These are phyloP conservation scores for Acacia confusa DNA, from an alignment of 306 rosid species.

Conservation along the genomic window DNA sequence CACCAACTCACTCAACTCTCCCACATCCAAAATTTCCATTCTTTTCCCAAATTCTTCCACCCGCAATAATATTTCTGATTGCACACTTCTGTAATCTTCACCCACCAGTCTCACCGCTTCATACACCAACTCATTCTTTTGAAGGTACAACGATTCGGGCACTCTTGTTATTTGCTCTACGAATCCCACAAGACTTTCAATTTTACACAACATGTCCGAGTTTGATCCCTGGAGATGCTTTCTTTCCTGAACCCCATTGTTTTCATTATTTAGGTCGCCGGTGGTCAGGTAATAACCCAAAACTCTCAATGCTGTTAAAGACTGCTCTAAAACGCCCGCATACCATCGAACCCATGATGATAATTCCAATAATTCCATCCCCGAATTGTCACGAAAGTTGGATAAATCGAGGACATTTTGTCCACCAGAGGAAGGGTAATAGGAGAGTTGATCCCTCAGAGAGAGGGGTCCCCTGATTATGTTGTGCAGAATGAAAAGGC, in stretches of 20 bases:
- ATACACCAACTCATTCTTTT: constrained; percentile 57
- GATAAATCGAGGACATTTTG: constrained; percentile 71
- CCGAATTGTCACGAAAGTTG: constrained; percentile 58
- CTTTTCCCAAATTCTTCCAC: constrained; percentile 42
- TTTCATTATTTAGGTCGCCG: neutral
- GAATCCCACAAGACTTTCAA: constrained; percentile 49
- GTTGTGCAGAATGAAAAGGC: constrained; percentile 66
- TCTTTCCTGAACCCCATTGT: constrained; percentile 3
- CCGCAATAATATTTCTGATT: constrained; percentile 47
- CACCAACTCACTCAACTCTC: constrained; percentile 54
- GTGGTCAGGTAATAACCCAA: constrained; percentile 41
- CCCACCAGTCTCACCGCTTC: constrained; percentile 56
- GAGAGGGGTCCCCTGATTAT: constrained; percentile 47
- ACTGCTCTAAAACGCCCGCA: constrained; percentile 59
- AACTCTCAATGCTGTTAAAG: constrained; percentile 41
- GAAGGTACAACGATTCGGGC: constrained; percentile 60
- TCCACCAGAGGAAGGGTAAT: constrained; percentile 65
- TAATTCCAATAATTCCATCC: constrained; percentile 37
- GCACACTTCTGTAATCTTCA: constrained; percentile 68
- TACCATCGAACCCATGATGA: constrained; percentile 88
- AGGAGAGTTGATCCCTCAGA: constrained; percentile 56
- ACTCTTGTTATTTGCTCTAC: constrained; percentile 44
- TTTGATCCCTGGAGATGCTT: constrained; percentile 2
- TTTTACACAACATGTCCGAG: constrained; percentile 46
- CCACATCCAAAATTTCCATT: constrained; percentile 37